Evolutionary conservation across 257 asterid species (phyloP).

Genomic region (Solanum sitiens): DNA sequence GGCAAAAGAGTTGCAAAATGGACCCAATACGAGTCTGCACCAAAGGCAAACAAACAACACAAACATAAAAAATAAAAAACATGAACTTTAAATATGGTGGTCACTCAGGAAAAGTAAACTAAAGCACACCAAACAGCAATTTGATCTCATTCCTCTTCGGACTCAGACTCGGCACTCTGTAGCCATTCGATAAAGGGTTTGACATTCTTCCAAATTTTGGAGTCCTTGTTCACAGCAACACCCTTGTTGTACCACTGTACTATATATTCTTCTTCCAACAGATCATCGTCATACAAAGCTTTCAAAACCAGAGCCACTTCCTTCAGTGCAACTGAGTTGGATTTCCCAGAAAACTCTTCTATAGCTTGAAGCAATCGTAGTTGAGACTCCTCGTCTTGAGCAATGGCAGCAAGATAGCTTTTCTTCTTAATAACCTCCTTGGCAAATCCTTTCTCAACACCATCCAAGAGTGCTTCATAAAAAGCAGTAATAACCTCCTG

Average conservation of each 20-base stretch:
- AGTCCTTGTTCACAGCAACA: conserved; percentile 6
- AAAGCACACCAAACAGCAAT: not conserved
- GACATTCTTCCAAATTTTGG: conserved; percentile 26
- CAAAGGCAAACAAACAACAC: not conserved
- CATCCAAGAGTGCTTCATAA: conserved; percentile 20
- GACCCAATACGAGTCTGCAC: not conserved
- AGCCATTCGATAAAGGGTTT: conserved; percentile 33
- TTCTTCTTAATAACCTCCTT: conserved; percentile 29
- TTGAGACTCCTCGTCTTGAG: conserved; percentile 7
- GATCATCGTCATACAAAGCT: conserved; percentile 25
- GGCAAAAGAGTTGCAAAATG: not conserved
- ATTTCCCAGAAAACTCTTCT: conserved; percentile 18
- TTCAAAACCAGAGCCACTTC: conserved; percentile 29
- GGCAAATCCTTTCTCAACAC: conserved; percentile 22
- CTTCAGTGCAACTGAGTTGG: conserved; percentile 17
- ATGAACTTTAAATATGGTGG: not conserved
- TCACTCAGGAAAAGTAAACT: not conserved
- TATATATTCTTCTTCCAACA: conserved; percentile 30
- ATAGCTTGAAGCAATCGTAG: conserved; percentile 18
- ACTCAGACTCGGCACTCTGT: conserved; percentile 29
- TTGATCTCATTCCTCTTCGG: conserved; percentile 20
- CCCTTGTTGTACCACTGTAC: conserved; percentile 29
- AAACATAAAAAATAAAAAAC: not conserved
- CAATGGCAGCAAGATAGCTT: conserved; percentile 12
- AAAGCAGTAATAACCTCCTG: conserved; percentile 27